phyloP scores from a whole-genome alignment of 2,329 filamentous ascomycete species.

The Aspergillus caelatus region DNA sequence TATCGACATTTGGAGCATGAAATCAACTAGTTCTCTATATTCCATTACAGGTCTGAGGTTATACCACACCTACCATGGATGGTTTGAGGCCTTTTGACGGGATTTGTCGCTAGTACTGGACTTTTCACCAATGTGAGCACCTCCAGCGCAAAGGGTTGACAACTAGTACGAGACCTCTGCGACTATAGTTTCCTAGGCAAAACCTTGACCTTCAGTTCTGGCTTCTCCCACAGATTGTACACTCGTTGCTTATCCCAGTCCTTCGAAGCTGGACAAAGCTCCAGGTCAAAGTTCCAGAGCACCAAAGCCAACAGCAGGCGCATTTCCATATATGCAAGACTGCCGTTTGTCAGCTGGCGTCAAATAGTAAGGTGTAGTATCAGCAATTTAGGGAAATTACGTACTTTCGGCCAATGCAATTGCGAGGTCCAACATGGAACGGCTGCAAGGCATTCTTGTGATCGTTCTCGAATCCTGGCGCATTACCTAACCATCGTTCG shows the following conservation, averaged over 20 bases:
- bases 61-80: background rate
- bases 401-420: slow-evolving; percentile 38
- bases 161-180: background rate
- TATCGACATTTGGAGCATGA: background rate
- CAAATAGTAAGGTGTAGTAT: background rate
- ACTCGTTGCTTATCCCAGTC: slow-evolving; percentile 39
- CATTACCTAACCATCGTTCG: slow-evolving; percentile 36
- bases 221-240: slow-evolving; percentile 45
- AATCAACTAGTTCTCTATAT: background rate
- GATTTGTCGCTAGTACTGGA: background rate
- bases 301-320: slow-evolving; percentile 50
- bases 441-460: slow-evolving; percentile 32
- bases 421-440: slow-evolving; percentile 40
- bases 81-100: background rate
- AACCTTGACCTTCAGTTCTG: slow-evolving; percentile 16
- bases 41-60: background rate
- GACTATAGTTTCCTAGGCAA: background rate
- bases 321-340: slow-evolving; percentile 54
- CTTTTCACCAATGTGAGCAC: background rate
- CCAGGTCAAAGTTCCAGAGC: slow-evolving; percentile 53
- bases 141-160: background rate
- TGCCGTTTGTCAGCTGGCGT: slow-evolving; percentile 19
- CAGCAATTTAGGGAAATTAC: slow-evolving; percentile 1
- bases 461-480: slow-evolving; percentile 22
- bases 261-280: slow-evolving; percentile 28